phyloP scores from a whole-genome alignment of 257 asterid species.

The Solanum dulcamara region DNA sequence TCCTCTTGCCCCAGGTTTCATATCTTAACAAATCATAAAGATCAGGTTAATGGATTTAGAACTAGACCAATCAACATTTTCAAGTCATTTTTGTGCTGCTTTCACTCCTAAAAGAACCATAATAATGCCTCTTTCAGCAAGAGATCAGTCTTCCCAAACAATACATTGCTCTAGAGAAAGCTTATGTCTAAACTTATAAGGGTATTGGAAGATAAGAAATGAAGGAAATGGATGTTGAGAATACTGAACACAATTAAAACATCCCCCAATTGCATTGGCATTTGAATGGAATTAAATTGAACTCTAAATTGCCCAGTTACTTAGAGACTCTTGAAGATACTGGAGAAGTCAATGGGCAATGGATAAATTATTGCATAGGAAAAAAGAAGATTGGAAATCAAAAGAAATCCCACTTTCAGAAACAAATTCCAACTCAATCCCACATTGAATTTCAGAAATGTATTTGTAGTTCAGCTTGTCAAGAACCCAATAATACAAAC shows the following conservation, averaged over 20 bases:
- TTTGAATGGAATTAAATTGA: not conserved
- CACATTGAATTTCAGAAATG: not conserved
- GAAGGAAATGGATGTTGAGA: not conserved
- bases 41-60: not conserved
- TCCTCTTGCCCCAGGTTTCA: not conserved
- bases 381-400: not conserved
- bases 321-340: not conserved
- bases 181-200: not conserved
- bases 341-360: not conserved
- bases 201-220: not conserved
- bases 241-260: not conserved
- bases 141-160: not conserved
- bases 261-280: not conserved
- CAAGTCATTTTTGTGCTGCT: not conserved
- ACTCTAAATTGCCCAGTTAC: not conserved
- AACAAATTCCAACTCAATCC: slow-evolving; percentile 2
- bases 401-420: not conserved
- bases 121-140: not conserved
- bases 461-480: not conserved
- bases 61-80: not conserved
- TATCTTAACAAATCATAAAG: not conserved
- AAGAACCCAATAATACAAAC: not conserved
- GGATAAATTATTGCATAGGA: not conserved
- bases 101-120: not conserved
- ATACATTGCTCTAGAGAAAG: not conserved